phyloP scores from a whole-genome alignment of 768 basidiomycete genomes.

The Mycena capillaripes region DNA sequence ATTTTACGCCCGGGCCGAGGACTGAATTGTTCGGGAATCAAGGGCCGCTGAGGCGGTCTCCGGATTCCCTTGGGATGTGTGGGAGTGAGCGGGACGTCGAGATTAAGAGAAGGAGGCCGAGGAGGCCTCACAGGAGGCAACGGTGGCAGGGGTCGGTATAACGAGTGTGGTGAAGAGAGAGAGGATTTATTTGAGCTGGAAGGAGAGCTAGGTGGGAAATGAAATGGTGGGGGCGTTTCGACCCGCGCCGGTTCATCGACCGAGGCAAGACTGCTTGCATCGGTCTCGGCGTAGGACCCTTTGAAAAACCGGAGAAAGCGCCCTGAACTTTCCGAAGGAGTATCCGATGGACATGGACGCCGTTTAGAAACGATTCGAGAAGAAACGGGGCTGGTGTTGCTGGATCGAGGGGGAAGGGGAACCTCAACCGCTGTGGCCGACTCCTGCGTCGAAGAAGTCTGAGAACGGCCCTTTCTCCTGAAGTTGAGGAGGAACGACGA shows the following conservation, averaged over 20 bases:
- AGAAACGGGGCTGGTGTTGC: constrained; percentile 23
- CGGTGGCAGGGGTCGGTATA: constrained; percentile 30
- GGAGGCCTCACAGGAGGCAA: constrained; percentile 44
- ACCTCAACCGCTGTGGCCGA: background rate
- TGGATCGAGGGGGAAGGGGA: constrained; percentile 12
- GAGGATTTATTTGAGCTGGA: constrained; percentile 33
- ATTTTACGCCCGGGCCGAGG: constrained; percentile 14
- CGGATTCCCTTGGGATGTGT: background rate
- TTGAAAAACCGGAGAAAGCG: constrained; percentile 30
- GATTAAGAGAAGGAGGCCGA: constrained; percentile 47
- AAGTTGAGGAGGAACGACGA: constrained; percentile 56
- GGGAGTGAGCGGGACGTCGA: constrained; percentile 17
- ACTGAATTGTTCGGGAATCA: constrained; percentile 22
- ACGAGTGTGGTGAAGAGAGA: constrained; percentile 15
- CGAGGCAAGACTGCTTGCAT: constrained; percentile 15
- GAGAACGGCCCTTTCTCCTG: constrained; percentile 49
- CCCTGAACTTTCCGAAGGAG: constrained; percentile 11
- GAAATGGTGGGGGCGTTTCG: constrained; percentile 30
- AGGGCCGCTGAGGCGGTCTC: constrained; percentile 8
- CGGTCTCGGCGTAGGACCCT: constrained; percentile 8
- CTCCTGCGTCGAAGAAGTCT: constrained; percentile 20
- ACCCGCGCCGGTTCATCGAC: constrained; percentile 1
- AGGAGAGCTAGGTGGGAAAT: constrained; percentile 41
- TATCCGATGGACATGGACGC: constrained; percentile 20
- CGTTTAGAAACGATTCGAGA: background rate